Conservation (phyloP, 2,329 filamentous ascomycete genomes). For the Dryadomyces quercus-mongolicae region DNA sequence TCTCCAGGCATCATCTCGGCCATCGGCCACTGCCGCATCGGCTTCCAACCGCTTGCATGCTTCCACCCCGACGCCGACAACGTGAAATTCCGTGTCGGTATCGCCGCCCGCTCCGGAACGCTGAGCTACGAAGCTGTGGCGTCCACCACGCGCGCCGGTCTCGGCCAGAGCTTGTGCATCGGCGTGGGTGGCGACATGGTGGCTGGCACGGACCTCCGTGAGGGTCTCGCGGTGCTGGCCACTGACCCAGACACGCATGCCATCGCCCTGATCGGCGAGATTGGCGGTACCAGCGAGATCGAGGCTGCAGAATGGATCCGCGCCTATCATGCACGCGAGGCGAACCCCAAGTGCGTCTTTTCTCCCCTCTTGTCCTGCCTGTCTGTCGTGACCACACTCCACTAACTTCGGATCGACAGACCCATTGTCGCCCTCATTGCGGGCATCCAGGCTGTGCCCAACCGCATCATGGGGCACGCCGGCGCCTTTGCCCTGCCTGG, state of each 20-base stretch:
- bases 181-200: slow-evolving; percentile 68
- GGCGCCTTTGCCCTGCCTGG: slow-evolving; percentile 59
- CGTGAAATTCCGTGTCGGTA: slow-evolving; percentile 43
- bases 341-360: slow-evolving; percentile 50
- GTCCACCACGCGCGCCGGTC: slow-evolving; percentile 57
- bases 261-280: slow-evolving; percentile 61
- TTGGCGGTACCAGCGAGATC: slow-evolving; percentile 57
- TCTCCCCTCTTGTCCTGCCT: no score
- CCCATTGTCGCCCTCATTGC: slow-evolving; percentile 63
- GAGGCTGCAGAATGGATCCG: slow-evolving; percentile 64
- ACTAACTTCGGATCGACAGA: slow-evolving; percentile 28
- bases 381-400: neutral
- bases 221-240: slow-evolving; percentile 55
- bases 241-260: slow-evolving; percentile 56
- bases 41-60: slow-evolving; percentile 65
- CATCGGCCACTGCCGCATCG: slow-evolving; percentile 60
- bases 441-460: slow-evolving; percentile 49
- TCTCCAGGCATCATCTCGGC: slow-evolving; percentile 71
- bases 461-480: slow-evolving; percentile 66
- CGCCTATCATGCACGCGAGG: slow-evolving; percentile 44
- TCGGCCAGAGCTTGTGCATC: slow-evolving; percentile 67
- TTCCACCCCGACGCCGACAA: slow-evolving; percentile 50
- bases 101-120: slow-evolving; percentile 71
- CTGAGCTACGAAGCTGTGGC: slow-evolving; percentile 71
- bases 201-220: slow-evolving; percentile 62